Evolutionary conservation across 331 rosid genomes (phyloP).

Genomic region (Arachis monticola): DNA sequence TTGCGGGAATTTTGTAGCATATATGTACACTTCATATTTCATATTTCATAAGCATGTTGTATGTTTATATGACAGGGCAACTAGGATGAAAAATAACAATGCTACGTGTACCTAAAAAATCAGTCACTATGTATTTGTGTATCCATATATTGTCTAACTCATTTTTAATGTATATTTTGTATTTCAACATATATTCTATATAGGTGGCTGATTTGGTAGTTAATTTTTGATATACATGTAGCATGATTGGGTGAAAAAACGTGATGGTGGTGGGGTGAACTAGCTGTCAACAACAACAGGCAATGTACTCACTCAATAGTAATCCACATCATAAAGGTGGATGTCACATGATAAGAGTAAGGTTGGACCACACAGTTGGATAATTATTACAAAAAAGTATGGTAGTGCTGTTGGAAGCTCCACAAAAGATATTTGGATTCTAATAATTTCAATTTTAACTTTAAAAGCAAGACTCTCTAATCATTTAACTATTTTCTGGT

Average conservation of each 20-base stretch:
- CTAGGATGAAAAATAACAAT: background rate
- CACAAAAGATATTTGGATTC: slow-evolving; percentile 29
- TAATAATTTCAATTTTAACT: slow-evolving; percentile 3
- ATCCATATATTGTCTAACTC: no score
- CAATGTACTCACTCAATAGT: slow-evolving; percentile 21
- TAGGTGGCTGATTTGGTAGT: no score
- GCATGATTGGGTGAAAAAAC: background rate
- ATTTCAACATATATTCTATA: no score
- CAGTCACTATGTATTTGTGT: no score
- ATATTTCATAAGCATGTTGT: slow-evolving; percentile 13
- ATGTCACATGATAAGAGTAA: slow-evolving; percentile 40
- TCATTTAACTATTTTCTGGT: background rate
- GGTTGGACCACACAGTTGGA: slow-evolving; percentile 41
- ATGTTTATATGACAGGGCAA: slow-evolving; percentile 24
- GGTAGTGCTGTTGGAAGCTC: slow-evolving; percentile 21
- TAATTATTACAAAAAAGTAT: slow-evolving; percentile 26
- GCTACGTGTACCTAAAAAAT: no score
- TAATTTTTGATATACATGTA: no score
- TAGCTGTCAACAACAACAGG: slow-evolving; percentile 12
- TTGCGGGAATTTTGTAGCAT: slow-evolving; percentile 11
- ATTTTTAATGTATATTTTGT: no score
- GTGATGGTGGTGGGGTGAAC: slow-evolving; percentile 22
- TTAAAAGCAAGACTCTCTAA: slow-evolving; percentile 18
- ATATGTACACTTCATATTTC: background rate
- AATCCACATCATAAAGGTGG: slow-evolving; percentile 36